A percentile compares a stretch with the other conserved stretches of the same genome.
Evolutionary conservation across 2,329 filamentous ascomycete species (phyloP).

Genomic region (Fusarium lyarnte): DNA sequence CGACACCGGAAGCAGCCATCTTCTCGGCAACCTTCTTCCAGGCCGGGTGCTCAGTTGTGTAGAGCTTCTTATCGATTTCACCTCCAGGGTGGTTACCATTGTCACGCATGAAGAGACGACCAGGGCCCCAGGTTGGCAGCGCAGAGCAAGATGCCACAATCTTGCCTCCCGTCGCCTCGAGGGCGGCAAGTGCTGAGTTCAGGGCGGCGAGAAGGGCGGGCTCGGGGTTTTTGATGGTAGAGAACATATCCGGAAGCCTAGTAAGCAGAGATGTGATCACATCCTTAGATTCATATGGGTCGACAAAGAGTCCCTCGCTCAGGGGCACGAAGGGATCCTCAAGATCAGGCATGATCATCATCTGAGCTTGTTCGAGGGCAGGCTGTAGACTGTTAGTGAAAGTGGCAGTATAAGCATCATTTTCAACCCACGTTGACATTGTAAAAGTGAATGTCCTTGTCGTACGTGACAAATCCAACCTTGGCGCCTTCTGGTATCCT

Average conservation of each 20-base stretch:
- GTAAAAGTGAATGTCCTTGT: conserved; percentile 98
- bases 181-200: conserved; percentile 82
- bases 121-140: conserved; percentile 92
- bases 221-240: conserved; percentile 87
- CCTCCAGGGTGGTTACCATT: conserved; percentile 86
- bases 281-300: conserved; percentile 87
- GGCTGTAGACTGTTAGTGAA: conserved; percentile 58
- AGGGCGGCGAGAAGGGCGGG: conserved; percentile 86
- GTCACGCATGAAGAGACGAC: conserved; percentile 84
- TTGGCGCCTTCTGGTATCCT: conserved; percentile 81
- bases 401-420: not conserved
- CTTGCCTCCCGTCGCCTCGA: conserved; percentile 90
- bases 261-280: conserved; percentile 90
- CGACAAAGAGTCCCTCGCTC: conserved; percentile 91
- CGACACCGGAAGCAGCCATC: conserved; percentile 87
- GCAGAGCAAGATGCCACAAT: conserved; percentile 86
- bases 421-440: conserved; percentile 78
- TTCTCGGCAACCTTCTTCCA: conserved; percentile 89
- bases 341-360: conserved; percentile 98
- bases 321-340: conserved; percentile 96
- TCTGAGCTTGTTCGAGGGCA: conserved; percentile 85
- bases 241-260: conserved; percentile 86
- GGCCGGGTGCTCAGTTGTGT: conserved; percentile 86
- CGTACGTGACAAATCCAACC: conserved; percentile 94
- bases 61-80: conserved; percentile 91